Conservation (phyloP, 1,284 basidiomycete species). For the Pisolithus thermaeus region DNA sequence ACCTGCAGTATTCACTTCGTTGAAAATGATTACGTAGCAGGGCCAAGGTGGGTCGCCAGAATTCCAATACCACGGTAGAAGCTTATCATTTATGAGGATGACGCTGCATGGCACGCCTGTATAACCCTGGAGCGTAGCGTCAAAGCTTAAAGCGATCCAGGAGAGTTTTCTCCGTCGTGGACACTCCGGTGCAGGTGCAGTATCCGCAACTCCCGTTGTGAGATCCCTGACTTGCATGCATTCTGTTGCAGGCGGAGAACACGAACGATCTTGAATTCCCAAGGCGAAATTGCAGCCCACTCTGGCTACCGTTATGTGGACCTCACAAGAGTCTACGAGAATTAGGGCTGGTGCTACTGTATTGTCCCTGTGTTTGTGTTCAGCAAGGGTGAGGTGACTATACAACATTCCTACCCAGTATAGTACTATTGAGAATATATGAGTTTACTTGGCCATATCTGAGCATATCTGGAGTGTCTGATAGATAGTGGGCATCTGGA, state of each 20-base stretch:
- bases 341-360: constrained; percentile 39
- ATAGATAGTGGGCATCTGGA: too few relatives aligned
- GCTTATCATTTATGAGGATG: background rate
- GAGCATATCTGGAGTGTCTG: too few relatives aligned
- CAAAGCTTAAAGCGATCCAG: constrained; percentile 79
- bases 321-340: constrained; percentile 67
- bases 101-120: constrained; percentile 76
- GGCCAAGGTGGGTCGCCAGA: constrained; percentile 48
- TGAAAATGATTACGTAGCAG: constrained; percentile 89
- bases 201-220: constrained; percentile 17
- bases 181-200: constrained; percentile 86
- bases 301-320: constrained; percentile 80
- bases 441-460: too few relatives aligned
- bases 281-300: constrained; percentile 71
- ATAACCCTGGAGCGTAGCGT: constrained; percentile 80
- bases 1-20: constrained; percentile 87
- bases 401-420: too few relatives aligned
- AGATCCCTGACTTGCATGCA: too few relatives aligned
- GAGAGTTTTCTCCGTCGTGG: constrained; percentile 68
- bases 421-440: too few relatives aligned
- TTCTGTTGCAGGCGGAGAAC: too few relatives aligned
- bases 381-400: too few relatives aligned
- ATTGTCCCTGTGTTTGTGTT: too few relatives aligned
- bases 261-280: background rate
- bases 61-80: constrained; percentile 33